Evolutionary conservation across 148 eudicot species (phyloP), one percentile per base, ranked within the genome.

Genomic region (Heliamphora exappendiculata): DNA sequence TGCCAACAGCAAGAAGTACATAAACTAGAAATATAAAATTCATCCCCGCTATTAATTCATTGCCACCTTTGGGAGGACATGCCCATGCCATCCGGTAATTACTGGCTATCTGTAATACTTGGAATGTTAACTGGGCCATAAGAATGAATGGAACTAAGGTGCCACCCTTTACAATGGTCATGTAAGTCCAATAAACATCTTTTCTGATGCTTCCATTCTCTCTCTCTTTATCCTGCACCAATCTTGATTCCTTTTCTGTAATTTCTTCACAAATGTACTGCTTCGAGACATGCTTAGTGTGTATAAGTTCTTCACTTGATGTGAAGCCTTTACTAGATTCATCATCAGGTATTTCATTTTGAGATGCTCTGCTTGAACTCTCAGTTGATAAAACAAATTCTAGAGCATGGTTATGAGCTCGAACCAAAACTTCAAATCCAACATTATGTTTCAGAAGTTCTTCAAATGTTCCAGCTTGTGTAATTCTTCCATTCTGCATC

Each of bases 61-160:
- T n/a, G 11, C 79, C 87, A 51, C 82, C 85, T 45, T 88, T 81
- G 0, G 93, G 67, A 57, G 93, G 99, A 87, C 94, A 93, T 47
- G 94, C 88, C 98, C 97, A 96, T 13, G 99, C 96, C 92, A 96
- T 93, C 99, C 99, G 93, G 73, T 96, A 96, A 71, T 93, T 96
- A 86, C 98, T 93, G 10, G 89, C 85, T 64, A 96, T 86, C 81
- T 96, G 99, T 72, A 96, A 67, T 58, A 82, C 89, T 80, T 96
- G 98, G 71, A 96, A 96, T 44, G 89, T 83, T 39, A 90, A 86
- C 55, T 96, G 98, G 9, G 92, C 93, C 50, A 96, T 73, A 57
- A 96, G 26, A 64, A 93, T 96, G 50, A 93, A 54, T 0, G 99
- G 98, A 59, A 96, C 85, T 81, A 93, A 83, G 68, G 75, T 76